Evolutionary conservation across 345 rosid species (phyloP).

Genomic region (Syzygium jambos): DNA sequence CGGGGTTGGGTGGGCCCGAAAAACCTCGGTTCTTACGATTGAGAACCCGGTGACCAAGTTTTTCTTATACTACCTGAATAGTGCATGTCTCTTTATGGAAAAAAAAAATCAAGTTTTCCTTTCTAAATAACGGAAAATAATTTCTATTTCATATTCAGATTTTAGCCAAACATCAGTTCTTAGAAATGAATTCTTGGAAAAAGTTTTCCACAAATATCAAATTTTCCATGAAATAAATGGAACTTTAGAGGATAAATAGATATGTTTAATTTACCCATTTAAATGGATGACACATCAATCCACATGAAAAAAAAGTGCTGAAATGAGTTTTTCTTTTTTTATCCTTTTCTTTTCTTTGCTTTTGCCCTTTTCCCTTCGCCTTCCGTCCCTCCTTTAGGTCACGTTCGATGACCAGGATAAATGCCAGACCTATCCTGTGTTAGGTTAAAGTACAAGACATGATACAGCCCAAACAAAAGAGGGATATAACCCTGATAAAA

Average conservation of each 20-base stretch:
- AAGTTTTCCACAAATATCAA: background rate
- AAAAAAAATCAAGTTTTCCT: background rate
- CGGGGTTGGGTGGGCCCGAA: background rate
- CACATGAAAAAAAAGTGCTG: background rate
- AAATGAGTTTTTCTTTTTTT: background rate
- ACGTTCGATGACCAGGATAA: no score
- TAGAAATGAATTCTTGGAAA: background rate
- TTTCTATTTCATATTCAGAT: background rate
- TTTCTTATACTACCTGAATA: background rate
- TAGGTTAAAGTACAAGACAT: background rate
- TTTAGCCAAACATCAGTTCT: background rate
- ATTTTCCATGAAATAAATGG: background rate
- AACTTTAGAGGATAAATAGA: background rate
- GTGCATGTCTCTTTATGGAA: background rate
- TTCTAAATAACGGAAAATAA: background rate
- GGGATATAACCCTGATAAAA: no score
- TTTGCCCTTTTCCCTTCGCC: background rate
- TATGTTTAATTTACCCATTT: background rate
- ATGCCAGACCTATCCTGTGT: no score
- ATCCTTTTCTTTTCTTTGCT: background rate
- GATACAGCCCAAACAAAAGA: background rate
- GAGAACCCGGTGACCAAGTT: no score
- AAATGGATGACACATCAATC: background rate
- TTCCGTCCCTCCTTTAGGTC: no score
- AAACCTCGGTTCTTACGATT: background rate